Percentiles rank a stretch among this genome's conserved stretches.
phyloP scores from a whole-genome alignment of 257 asterid genomes.

The Solanum okadae region DNA sequence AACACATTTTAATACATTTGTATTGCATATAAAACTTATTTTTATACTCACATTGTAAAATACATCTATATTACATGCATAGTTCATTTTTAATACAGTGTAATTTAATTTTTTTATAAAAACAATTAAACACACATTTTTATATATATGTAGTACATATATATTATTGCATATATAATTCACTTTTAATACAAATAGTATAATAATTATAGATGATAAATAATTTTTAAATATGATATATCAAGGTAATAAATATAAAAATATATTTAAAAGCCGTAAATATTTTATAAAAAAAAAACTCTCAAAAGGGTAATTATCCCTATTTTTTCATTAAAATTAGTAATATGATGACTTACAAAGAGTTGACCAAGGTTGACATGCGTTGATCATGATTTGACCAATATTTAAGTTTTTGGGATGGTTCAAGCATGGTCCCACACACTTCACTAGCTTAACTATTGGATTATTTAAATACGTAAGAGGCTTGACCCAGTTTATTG shows the following conservation, averaged over 20 bases:
- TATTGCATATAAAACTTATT: background rate
- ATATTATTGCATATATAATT: too few relatives aligned
- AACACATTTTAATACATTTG: too few relatives aligned
- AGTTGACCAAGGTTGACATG: background rate
- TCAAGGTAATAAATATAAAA: background rate
- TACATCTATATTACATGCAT: too few relatives aligned
- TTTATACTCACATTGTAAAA: too few relatives aligned
- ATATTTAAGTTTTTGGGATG: background rate
- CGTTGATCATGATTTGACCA: background rate
- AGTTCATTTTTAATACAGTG: background rate
- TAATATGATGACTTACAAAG: background rate
- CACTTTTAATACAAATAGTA: background rate
- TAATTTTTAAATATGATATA: too few relatives aligned
- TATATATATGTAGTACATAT: background rate
- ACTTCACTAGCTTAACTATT: background rate
- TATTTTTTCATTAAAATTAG: background rate
- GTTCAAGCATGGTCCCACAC: background rate
- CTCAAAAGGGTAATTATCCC: too few relatives aligned
- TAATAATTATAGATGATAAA: background rate
- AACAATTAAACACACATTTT: background rate
- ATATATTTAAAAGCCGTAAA: too few relatives aligned
- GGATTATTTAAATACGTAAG: background rate
- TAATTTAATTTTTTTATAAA: too few relatives aligned
- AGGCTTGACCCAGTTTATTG: background rate
- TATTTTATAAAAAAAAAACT: too few relatives aligned